phyloP scores from a whole-genome alignment of 2,329 filamentous ascomycete genomes.

The Mollisiaceae sp. region DNA sequence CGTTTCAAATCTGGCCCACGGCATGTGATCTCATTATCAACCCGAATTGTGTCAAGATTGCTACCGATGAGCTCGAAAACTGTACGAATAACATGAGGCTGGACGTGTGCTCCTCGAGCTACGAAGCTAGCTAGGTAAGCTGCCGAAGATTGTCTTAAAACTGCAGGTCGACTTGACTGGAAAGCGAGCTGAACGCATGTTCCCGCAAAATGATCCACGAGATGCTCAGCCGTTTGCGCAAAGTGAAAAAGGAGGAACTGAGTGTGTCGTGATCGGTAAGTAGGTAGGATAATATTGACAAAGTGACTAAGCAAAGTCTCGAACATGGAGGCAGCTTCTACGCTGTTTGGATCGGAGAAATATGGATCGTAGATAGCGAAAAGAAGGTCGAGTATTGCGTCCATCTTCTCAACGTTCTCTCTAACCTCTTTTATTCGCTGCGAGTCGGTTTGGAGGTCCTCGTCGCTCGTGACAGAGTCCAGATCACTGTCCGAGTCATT shows the following conservation, averaged over 20 bases:
- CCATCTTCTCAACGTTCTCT: constrained; percentile 87
- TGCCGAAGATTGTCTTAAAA: constrained; percentile 82
- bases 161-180: constrained; percentile 65
- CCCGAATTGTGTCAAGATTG: constrained; percentile 78
- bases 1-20: constrained; percentile 79
- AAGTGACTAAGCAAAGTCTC: constrained; percentile 86
- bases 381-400: constrained; percentile 84
- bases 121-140: constrained; percentile 96
- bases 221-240: constrained; percentile 77
- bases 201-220: constrained; percentile 83
- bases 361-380: constrained; percentile 81
- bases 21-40: constrained; percentile 73
- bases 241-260: constrained; percentile 98
- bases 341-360: constrained; percentile 71
- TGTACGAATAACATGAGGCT: constrained; percentile 75
- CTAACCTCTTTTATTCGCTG: constrained; percentile 73
- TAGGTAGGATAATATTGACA: constrained; percentile 83
- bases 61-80: constrained; percentile 81
- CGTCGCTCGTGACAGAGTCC: constrained; percentile 74
- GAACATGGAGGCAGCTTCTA: constrained; percentile 73
- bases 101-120: constrained; percentile 83
- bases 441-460: constrained; percentile 68
- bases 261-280: constrained; percentile 88
- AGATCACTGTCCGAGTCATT: constrained; percentile 65
- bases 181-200: constrained; percentile 76